These are phyloP conservation scores for Candida qinlingensis DNA, from an alignment of 805 yeast genomes.

Conservation along the genomic window DNA sequence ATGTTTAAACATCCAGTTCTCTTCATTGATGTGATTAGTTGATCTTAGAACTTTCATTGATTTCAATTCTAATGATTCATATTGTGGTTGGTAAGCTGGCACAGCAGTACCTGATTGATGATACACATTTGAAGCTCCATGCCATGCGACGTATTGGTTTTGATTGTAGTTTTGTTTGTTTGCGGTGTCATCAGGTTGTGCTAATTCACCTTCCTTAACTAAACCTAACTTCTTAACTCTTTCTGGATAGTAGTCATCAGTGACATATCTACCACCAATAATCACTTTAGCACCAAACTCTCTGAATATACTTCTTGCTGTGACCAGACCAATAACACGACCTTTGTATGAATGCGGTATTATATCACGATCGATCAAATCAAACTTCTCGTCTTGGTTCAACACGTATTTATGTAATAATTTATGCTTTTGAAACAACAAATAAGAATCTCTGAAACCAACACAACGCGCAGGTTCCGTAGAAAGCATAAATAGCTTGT, in stretches of 20 bases:
- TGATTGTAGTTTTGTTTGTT: conserved; percentile 40
- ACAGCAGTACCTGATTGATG: conserved; percentile 23
- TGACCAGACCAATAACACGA: conserved; percentile 80
- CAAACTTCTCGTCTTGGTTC: conserved; percentile 73
- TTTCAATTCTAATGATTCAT: conserved; percentile 20
- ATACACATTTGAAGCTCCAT: conserved; percentile 38
- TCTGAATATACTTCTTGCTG: conserved; percentile 83
- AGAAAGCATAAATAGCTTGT: conserved; percentile 77
- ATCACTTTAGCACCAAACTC: conserved; percentile 90
- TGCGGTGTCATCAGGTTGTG: conserved; percentile 54
- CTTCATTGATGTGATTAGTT: conserved; percentile 41
- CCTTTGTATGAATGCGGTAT: conserved; percentile 90
- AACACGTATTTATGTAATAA: conserved; percentile 68
- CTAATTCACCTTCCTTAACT: conserved; percentile 64
- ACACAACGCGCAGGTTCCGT: conserved; percentile 96
- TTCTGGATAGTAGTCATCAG: conserved; percentile 83
- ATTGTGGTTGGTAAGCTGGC: conserved; percentile 6
- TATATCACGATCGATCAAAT: conserved; percentile 71
- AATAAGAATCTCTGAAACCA: conserved; percentile 88
- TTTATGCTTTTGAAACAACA: conserved; percentile 82
- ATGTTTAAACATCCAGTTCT: conserved; percentile 81
- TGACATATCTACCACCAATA: conserved; percentile 70
- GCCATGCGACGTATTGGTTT: conserved; percentile 52
- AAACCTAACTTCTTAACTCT: conserved; percentile 47
- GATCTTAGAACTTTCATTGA: conserved; percentile 19